Evolutionary conservation across 306 rosid genomes (phyloP).

Genomic region (Cucumis sativus): Cucumber_9930_V3 NC_026659.2:4487501-4488000

Average conservation of each 20-base stretch:
- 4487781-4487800: slow-evolving; percentile 59
- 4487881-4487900: slow-evolving; percentile 21
- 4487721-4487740: slow-evolving; percentile 54
- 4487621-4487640: neutral
- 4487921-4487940: slow-evolving; percentile 71
- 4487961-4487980: slow-evolving; percentile 61
- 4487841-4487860: neutral
- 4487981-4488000: slow-evolving; percentile 86
- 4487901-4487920: slow-evolving; percentile 90
- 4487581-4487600: neutral
- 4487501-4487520: neutral
- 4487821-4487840: slow-evolving; percentile 12
- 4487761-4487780: slow-evolving; percentile 64
- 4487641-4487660: neutral
- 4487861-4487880: neutral
- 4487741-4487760: slow-evolving; percentile 85
- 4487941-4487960: slow-evolving; percentile 87
- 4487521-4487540: too few relatives aligned
- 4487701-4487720: slow-evolving; percentile 65
- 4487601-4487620: neutral
- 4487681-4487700: slow-evolving; percentile 17
- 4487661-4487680: neutral
- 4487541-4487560: neutral
- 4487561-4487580: neutral
- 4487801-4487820: slow-evolving; percentile 81